These are phyloP conservation scores for Cucumis melo DNA, from an alignment of 306 rosid genomes.

Conservation along the genomic window DNA sequence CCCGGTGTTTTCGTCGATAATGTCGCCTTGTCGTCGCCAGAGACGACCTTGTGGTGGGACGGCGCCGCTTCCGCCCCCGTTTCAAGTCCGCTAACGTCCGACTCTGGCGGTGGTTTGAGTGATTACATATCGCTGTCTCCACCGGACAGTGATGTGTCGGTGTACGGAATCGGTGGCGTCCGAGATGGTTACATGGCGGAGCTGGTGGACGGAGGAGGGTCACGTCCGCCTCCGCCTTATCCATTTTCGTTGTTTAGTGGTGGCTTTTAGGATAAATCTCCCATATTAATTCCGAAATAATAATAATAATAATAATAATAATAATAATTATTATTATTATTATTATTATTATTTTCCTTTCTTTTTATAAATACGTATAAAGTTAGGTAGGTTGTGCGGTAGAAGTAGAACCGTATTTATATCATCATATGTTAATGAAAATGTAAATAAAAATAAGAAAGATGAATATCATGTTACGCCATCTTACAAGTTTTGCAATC, in stretches of 20 bases:
- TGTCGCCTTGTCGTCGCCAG: not conserved
- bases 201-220: constrained; percentile 29
- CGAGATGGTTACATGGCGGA: constrained; percentile 27
- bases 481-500: not conserved
- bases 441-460: not conserved
- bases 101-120: not conserved
- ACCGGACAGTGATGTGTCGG: constrained; percentile 11
- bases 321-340: too few relatives aligned
- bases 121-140: not conserved
- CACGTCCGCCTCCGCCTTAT: constrained; percentile 52
- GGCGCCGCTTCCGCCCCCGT: not conserved
- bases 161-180: constrained; percentile 13
- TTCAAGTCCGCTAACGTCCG: constrained; percentile 16
- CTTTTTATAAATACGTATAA: not conserved
- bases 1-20: not conserved
- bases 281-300: not conserved
- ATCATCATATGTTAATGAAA: not conserved
- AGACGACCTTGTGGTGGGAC: constrained; percentile 20
- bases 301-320: not conserved
- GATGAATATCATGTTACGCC: not conserved
- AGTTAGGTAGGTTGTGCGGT: not conserved
- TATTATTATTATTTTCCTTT: not conserved
- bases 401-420: not conserved
- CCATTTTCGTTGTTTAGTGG: constrained; percentile 81
- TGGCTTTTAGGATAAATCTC: constrained; percentile 31